A percentile compares a stretch with the other conserved stretches of the same genome.
phyloP scores from a whole-genome alignment of 495 filamentous ascomycete species.

The Thozetella sp. region DNA sequence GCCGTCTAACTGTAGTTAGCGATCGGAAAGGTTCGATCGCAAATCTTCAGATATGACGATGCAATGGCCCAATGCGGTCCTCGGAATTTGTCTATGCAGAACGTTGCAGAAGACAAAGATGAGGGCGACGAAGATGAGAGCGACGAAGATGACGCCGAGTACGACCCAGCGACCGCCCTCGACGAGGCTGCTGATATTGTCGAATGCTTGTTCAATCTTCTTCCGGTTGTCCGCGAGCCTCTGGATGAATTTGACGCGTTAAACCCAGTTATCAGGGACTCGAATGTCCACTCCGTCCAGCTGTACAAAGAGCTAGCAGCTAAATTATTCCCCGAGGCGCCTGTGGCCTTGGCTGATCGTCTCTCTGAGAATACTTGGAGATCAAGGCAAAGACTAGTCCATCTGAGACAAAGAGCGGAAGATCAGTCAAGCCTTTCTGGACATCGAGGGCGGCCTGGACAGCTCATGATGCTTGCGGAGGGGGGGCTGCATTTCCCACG shows the following conservation, averaged over 20 bases:
- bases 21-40: not conserved
- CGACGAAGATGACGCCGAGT: constrained; percentile 5
- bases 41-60: not conserved
- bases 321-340: constrained; percentile 3
- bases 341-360: not conserved
- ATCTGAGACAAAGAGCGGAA: not conserved
- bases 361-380: not conserved
- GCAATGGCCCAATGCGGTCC: not conserved
- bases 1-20: not conserved
- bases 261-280: not conserved
- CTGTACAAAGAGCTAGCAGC: constrained; percentile 4
- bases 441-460: not conserved
- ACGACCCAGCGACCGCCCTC: constrained; percentile 1
- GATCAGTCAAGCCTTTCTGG: not conserved
- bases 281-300: not conserved
- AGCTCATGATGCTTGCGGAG: too few species aligned
- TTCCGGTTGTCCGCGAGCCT: constrained; percentile 9
- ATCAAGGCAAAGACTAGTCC: not conserved
- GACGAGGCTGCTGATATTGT: constrained; percentile 13
- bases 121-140: not conserved
- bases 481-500: too few species aligned
- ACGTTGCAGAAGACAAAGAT: not conserved
- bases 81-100: not conserved
- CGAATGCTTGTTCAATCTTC: constrained; percentile 9
- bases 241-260: not conserved